A percentile compares a stretch with the other conserved stretches of the same genome.
phyloP scores from a whole-genome alignment of 2,329 filamentous ascomycete species.

The Fusarium haematococcum region DNA sequence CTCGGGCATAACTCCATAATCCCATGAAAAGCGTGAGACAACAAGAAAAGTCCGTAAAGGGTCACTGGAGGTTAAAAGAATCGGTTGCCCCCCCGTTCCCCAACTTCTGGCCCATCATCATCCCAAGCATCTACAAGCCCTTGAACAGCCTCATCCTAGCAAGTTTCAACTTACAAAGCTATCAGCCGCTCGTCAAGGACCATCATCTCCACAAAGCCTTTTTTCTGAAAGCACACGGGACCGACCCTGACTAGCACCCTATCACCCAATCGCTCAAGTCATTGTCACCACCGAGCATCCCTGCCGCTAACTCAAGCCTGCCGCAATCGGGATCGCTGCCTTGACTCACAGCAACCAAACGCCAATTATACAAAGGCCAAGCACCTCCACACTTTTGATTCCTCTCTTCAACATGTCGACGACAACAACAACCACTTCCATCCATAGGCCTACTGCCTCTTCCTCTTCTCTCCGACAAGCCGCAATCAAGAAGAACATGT shows the following conservation, averaged over 20 bases:
- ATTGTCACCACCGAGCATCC: constrained; percentile 47
- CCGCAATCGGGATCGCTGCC: constrained; percentile 47
- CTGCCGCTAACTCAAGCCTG: constrained; percentile 44
- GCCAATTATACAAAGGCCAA: constrained; percentile 40
- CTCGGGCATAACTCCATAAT: constrained; percentile 45
- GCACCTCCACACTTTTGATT: constrained; percentile 31
- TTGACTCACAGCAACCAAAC: constrained; percentile 42
- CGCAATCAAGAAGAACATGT: constrained; percentile 85
- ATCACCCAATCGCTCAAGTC: constrained; percentile 46
- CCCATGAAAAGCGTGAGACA: constrained; percentile 38
- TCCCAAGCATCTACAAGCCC: constrained; percentile 7
- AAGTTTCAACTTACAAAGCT: constrained; percentile 18
- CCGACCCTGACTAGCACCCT: constrained; percentile 32
- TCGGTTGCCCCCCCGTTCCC: constrained; percentile 37
- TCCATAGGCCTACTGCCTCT: constrained; percentile 43
- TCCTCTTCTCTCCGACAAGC: constrained; percentile 46
- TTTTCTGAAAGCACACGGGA: constrained; percentile 12
- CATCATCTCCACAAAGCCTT: constrained; percentile 24
- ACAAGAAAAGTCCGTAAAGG: constrained; percentile 40
- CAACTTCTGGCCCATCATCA: constrained; percentile 25
- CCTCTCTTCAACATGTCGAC: constrained; percentile 47
- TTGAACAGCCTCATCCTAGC: constrained; percentile 19
- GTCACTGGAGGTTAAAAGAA: constrained; percentile 45
- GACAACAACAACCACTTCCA: constrained; percentile 38
- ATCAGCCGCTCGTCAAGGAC: constrained; percentile 22